Conservation (phyloP, 2,329 filamentous ascomycete species). For the Ophioceras dolichostomum region DNA sequence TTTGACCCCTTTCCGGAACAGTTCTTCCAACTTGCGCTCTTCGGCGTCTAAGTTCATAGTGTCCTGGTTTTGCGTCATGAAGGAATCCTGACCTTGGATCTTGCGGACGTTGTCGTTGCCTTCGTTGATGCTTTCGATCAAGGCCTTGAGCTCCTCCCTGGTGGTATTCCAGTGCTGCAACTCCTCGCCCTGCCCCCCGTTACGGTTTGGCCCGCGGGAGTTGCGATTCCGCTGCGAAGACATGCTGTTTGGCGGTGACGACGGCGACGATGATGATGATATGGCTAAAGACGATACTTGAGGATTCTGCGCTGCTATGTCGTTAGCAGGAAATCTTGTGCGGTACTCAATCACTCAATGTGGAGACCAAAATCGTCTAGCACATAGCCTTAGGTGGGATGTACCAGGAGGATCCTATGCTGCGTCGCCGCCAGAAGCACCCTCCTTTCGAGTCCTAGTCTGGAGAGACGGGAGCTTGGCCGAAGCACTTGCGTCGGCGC, state of each 20-base stretch:
- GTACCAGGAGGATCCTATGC: too few relatives aligned
- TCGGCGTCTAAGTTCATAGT: slow-evolving; percentile 16
- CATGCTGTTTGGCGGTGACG: slow-evolving; percentile 4
- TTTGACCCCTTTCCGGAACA: slow-evolving; percentile 15
- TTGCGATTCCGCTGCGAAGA: slow-evolving; percentile 15
- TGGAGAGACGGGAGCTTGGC: too few relatives aligned
- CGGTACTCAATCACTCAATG: too few relatives aligned
- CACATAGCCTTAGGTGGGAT: too few relatives aligned
- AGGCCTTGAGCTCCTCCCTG: slow-evolving; percentile 21
- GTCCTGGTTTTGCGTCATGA: slow-evolving; percentile 22
- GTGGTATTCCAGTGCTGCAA: slow-evolving; percentile 25
- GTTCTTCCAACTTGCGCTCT: slow-evolving; percentile 14
- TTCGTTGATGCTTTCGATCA: slow-evolving; percentile 24
- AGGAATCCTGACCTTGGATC: slow-evolving; percentile 25
- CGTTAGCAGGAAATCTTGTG: too few relatives aligned
- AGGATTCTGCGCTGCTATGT: too few relatives aligned
- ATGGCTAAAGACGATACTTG: neutral
- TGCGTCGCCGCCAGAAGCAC: too few relatives aligned
- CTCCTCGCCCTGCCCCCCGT: slow-evolving; percentile 29
- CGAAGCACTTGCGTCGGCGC: too few relatives aligned
- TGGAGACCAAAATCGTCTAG: too few relatives aligned
- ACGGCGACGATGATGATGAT: neutral
- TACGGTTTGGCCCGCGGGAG: slow-evolving; percentile 20
- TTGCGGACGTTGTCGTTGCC: slow-evolving; percentile 24
- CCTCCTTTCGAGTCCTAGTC: too few relatives aligned